Base-by-base conservation (phyloP, 176 grass and related monocot species). In the Carex myosuroides region DNA sequence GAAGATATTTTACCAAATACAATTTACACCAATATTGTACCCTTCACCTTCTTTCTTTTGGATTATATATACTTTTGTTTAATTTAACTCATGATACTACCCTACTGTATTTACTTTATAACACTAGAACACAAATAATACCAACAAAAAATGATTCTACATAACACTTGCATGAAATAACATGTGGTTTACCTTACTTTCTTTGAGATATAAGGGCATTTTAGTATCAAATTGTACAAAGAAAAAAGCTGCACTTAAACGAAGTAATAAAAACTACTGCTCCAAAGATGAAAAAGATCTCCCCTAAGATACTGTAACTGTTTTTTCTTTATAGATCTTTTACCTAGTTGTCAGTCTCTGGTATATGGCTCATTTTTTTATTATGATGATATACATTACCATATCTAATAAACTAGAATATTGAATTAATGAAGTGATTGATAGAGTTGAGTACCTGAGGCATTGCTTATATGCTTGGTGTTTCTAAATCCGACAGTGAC, bases 401-500 rank as follows among this genome's bases (percentile, higher is more conserved):
- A 53, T 41, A 42, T 76, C 72, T 76, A 53, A 53, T 42, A 76
- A 54, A 30, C 44, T 76, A 42, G 72, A 76, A 46, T 54, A 76
- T 14, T 54, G 72, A 76, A 21, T 73, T 2, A 50, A 13, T 3
- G 2, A 32, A 77, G 24, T 30, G 42, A 81, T 62, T 64, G 30
- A 46, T 42, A 21, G 42, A 63, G 35, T 57, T 57, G 46, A 64
- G 33, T 81, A 99, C 96, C 96, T 75, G 96, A 99, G 64, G 96
- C 96, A 59, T 99, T 99, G 64, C 96, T 93, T 90, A 99, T 95
- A 82, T 95, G 96, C 48, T 93, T 99, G 14, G 91, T 99, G 80
- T 99, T 87, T 64, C 96, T 89, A 66, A 99, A 99, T 72, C 96
- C 96, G 83, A 99, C 96, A 62, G 96, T 93, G 79, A 99, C 96